These are phyloP conservation scores for Alternaria gansuensis DNA, from an alignment of 2,329 filamentous ascomycete species.

Conservation along the genomic window DNA sequence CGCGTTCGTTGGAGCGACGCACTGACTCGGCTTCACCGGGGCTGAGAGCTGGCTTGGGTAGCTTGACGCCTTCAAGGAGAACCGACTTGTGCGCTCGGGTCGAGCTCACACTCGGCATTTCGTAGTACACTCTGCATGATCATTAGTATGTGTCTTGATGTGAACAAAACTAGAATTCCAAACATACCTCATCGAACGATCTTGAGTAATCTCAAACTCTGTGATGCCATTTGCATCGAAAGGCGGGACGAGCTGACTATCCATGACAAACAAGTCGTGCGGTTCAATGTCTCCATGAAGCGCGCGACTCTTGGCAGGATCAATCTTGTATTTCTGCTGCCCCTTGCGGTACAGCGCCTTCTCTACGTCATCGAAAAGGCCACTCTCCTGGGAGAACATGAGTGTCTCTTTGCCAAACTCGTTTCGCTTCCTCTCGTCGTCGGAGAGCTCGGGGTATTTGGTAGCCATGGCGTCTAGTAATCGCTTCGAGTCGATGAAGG, in stretches of 20 bases:
- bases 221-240: constrained; percentile 66
- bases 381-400: constrained; percentile 82
- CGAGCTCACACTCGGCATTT: constrained; percentile 71
- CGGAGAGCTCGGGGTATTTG: constrained; percentile 80
- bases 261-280: constrained; percentile 83
- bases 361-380: constrained; percentile 85
- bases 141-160: constrained; percentile 33
- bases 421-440: constrained; percentile 82
- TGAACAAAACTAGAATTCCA: background rate
- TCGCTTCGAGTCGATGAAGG: constrained; percentile 93
- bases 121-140: constrained; percentile 76
- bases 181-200: constrained; percentile 82
- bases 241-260: constrained; percentile 81
- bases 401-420: constrained; percentile 80
- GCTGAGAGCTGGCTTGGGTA: constrained; percentile 72
- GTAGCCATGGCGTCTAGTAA: constrained; percentile 82
- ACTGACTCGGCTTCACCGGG: constrained; percentile 74
- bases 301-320: constrained; percentile 77
- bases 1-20: constrained; percentile 71
- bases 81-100: constrained; percentile 87
- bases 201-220: constrained; percentile 45
- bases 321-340: constrained; percentile 69
- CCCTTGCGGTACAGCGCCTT: constrained; percentile 90
- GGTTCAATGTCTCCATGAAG: constrained; percentile 83
- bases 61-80: constrained; percentile 83